Conservation (phyloP, 2,329 filamentous ascomycete genomes). For the Colletotrichum filicis region DNA sequence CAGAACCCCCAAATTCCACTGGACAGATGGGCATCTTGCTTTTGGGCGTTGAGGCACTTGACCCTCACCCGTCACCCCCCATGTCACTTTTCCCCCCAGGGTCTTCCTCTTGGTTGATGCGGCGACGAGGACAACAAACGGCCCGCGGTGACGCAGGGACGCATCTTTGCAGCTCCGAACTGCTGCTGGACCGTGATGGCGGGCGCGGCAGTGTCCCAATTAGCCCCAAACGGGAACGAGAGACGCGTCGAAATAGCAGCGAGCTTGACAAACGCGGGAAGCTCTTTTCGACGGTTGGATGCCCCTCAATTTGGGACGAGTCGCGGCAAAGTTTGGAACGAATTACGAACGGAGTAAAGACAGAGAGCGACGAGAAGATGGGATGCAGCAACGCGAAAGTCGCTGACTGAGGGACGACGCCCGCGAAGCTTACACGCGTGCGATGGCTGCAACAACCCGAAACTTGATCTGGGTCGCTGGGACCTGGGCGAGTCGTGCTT, state of each 20-base stretch:
- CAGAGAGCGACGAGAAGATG: not conserved
- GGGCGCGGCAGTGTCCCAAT: not conserved
- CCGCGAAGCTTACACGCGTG: slow-evolving; percentile 9
- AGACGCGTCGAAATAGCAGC: slow-evolving; percentile 13
- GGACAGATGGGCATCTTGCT: slow-evolving; percentile 24
- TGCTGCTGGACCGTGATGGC: not conserved
- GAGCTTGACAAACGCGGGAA: not conserved
- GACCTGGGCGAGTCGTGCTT: slow-evolving; percentile 7
- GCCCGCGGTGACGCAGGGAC: slow-evolving; percentile 17
- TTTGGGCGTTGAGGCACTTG: slow-evolving; percentile 28
- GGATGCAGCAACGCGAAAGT: slow-evolving; percentile 1
- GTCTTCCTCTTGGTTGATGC: slow-evolving; percentile 30
- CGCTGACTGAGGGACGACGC: slow-evolving; percentile 5
- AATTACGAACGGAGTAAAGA: not conserved
- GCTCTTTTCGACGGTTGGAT: not conserved
- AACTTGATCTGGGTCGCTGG: slow-evolving; percentile 4
- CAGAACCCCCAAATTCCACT: slow-evolving; percentile 14
- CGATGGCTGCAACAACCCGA: slow-evolving; percentile 18
- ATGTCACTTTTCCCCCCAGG: slow-evolving; percentile 21
- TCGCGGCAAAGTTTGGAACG: slow-evolving; percentile 6
- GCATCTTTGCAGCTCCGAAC: not conserved
- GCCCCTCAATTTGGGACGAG: slow-evolving; percentile 17
- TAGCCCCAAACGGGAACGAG: slow-evolving; percentile 18
- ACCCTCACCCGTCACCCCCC: slow-evolving; percentile 1
- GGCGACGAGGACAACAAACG: slow-evolving; percentile 29